Evolutionary conservation across 2,329 filamentous ascomycete genomes (phyloP), one percentile per base, ranked within the genome.

Genomic region (Botrytis elliptica): DNA sequence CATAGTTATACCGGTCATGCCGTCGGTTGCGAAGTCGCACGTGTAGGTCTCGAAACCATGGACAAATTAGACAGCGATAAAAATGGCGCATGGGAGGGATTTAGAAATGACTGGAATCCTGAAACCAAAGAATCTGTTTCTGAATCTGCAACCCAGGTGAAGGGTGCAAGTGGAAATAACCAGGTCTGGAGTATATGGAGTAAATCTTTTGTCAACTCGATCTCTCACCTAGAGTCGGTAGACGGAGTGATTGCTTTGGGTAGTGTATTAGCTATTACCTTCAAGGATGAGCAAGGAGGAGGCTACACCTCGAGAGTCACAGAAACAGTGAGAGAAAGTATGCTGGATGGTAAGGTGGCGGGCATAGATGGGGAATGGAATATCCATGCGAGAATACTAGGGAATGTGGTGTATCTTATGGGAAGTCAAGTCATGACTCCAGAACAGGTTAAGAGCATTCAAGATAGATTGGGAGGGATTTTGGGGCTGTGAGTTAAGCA

Each of bases 1-100:
- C 93, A 97, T 80, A 95, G 92, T 81, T 97, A 97, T 82, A 97
- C 93, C 0, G 93, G 93, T 0, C 93, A 97, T 81, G 87, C 94
- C 0, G 88, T 96, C 1, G 94, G 93, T 0, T 97, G 93, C 78
- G 88, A 91, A 63, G 92, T 97, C 0, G 94, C 92, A 0, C 85
- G 91, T n/a, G 88, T 89, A 69, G 90, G 89, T 1, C 81, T 97
- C 14, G 80, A 82, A 14, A 85, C 85, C 57, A 88, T 95, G 86
- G 81, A 84, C 63, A 79, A 82, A 1, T 87, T 94, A 84, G 89
- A 92, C 4, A 77, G 78, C 0, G 78, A 80, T 0, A 88, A 87
- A 0, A 78, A 80, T 1, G 88, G 88, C 0, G 82, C 83, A 0
- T 94, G 91, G 92, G 81, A 86, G 74, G 83, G 77, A 75, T 89